phyloP scores from a whole-genome alignment of 441 rosid species.

The Erysimum pusillum region DNA sequence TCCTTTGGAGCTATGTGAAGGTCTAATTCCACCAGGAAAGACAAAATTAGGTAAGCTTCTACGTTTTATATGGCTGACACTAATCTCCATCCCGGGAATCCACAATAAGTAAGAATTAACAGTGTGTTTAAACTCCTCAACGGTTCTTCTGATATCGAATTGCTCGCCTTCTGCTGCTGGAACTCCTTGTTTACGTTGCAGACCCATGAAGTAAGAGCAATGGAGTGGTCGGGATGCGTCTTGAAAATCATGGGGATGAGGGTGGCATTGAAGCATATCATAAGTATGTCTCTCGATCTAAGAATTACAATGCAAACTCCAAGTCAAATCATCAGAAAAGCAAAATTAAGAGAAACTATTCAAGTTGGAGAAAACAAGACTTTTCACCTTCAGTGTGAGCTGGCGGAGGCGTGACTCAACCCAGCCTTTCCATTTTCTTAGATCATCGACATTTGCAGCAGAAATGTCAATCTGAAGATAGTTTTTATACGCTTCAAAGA shows the following conservation, averaged over 20 bases:
- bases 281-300: conserved; percentile 91
- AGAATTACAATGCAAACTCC: conserved; percentile 40
- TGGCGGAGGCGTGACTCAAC: conserved; percentile 97
- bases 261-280: conserved; percentile 94
- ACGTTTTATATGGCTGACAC: conserved; percentile 75
- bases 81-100: conserved; percentile 91
- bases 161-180: conserved; percentile 78
- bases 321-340: conserved; percentile 5
- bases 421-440: conserved; percentile 99
- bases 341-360: neutral
- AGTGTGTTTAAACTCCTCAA: conserved; percentile 80
- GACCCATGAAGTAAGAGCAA: conserved; percentile 92
- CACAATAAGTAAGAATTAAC: conserved; percentile 66
- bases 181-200: conserved; percentile 94
- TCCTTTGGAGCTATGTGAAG: conserved; percentile 69
- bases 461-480: conserved; percentile 86
- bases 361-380: conserved; percentile 3
- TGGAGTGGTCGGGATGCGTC: conserved; percentile 76
- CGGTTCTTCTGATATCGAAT: conserved; percentile 91
- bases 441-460: conserved; percentile 88
- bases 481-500: conserved; percentile 93
- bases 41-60: conserved; percentile 81
- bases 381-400: conserved; percentile 85
- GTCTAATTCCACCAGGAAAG: conserved; percentile 86
- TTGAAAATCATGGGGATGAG: conserved; percentile 85